Evolutionary conservation across 176 grass and related monocot genomes (phyloP).

Genomic region (Musa acuminata): DNA sequence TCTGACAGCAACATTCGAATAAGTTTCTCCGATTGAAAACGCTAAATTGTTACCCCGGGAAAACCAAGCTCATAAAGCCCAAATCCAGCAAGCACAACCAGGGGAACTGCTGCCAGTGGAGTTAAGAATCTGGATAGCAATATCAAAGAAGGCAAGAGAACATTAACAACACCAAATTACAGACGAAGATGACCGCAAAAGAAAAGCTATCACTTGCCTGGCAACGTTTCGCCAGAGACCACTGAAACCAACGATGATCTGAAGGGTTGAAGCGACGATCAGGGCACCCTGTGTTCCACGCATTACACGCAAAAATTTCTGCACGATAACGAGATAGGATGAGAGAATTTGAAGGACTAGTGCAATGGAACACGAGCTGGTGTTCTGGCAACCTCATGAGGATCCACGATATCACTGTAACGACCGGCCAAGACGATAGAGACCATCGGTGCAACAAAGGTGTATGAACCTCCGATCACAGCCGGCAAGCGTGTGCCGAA

Average conservation of each 20-base stretch:
- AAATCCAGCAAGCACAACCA: constrained; percentile 69
- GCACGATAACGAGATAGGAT: constrained; percentile 13
- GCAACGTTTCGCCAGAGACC: constrained; percentile 86
- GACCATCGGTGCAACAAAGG: constrained; percentile 75
- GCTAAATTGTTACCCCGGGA: constrained; percentile 50
- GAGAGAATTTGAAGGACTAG: constrained; percentile 25
- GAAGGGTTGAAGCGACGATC: constrained; percentile 86
- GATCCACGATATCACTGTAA: constrained; percentile 58
- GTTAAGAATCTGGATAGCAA: constrained; percentile 55
- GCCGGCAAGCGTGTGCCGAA: constrained; percentile 85
- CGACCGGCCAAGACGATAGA: constrained; percentile 83
- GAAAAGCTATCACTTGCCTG: constrained; percentile 31
- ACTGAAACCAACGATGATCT: constrained; percentile 88
- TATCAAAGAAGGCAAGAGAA: constrained; percentile 18
- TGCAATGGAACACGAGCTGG: neutral
- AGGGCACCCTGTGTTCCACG: constrained; percentile 90
- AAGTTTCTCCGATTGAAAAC: neutral
- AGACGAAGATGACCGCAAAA: constrained; percentile 1
- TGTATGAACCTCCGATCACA: constrained; percentile 84
- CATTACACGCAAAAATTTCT: constrained; percentile 95
- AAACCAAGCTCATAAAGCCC: constrained; percentile 96
- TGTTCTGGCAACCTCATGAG: constrained; percentile 48
- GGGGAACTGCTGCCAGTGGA: constrained; percentile 81
- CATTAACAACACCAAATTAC: constrained; percentile 5
- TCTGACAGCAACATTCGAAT: neutral